Evolutionary conservation across 768 basidiomycete genomes (phyloP).

Genomic region (Sarcodon sp.): DNA sequence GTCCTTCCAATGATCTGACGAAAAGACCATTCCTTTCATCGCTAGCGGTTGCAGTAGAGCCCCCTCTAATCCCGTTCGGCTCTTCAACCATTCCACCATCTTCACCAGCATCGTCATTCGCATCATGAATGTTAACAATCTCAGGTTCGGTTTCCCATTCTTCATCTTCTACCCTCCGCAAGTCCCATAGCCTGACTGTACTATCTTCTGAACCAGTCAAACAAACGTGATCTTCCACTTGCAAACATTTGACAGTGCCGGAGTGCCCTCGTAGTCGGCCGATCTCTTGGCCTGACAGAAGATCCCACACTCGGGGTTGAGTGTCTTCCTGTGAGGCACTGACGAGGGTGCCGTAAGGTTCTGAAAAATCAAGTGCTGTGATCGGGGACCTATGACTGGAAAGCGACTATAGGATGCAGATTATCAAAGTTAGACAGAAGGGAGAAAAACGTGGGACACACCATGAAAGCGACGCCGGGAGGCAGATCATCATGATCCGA

Average conservation of each 20-base stretch:
- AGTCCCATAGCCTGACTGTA: slow-evolving; percentile 81
- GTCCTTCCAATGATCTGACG: slow-evolving; percentile 72
- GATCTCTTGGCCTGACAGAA: slow-evolving; percentile 79
- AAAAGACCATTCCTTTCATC: slow-evolving; percentile 47
- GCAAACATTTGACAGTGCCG: slow-evolving; percentile 76
- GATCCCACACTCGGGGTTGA: slow-evolving; percentile 89
- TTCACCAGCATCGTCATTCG: slow-evolving; percentile 48
- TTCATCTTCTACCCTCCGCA: slow-evolving; percentile 65
- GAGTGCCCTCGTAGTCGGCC: slow-evolving; percentile 75
- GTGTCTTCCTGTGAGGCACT: slow-evolving; percentile 78
- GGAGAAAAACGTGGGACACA: slow-evolving; percentile 17
- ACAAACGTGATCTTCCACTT: slow-evolving; percentile 87
- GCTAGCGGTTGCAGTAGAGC: slow-evolving; percentile 19
- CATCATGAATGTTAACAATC: slow-evolving; percentile 46
- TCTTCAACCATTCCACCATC: slow-evolving; percentile 25
- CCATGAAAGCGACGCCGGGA: slow-evolving; percentile 94
- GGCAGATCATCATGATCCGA: slow-evolving; percentile 97
- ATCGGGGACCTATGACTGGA: slow-evolving; percentile 72
- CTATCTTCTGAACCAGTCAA: slow-evolving; percentile 87
- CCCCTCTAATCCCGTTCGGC: slow-evolving; percentile 26
- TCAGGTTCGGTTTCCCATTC: slow-evolving; percentile 42
- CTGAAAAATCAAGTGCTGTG: slow-evolving; percentile 86
- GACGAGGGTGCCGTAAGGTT: slow-evolving; percentile 92
- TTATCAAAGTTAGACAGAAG: not conserved
- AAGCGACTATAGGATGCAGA: slow-evolving; percentile 43